Evolutionary conservation across 2,329 filamentous ascomycete species (phyloP).

Genomic region (Pseudogymnoascus sp.): DNA sequence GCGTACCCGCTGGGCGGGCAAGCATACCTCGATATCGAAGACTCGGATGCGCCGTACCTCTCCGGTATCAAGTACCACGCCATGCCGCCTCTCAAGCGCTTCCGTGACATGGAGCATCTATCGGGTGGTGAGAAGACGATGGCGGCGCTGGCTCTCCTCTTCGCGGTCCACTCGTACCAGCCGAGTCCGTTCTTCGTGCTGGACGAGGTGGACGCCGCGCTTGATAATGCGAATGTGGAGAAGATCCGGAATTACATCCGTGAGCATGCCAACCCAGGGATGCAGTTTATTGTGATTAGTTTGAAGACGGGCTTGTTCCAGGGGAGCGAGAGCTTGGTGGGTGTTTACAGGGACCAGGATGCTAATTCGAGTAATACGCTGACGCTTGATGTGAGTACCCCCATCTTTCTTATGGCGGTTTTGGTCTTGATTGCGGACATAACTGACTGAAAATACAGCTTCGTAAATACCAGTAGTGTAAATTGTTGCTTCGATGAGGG

Average conservation of each 20-base stretch:
- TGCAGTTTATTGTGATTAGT: constrained; percentile 98
- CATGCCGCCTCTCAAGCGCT: constrained; percentile 96
- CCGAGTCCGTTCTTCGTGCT: constrained; percentile 96
- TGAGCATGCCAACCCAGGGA: constrained; percentile 88
- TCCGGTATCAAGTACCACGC: constrained; percentile 97
- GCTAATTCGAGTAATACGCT: constrained; percentile 87
- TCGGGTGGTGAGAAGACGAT: constrained; percentile 98
- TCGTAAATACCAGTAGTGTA: constrained; percentile 11
- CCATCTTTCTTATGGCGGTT: neutral
- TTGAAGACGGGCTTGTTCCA: constrained; percentile 95
- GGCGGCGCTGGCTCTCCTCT: constrained; percentile 90
- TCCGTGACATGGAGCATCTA: constrained; percentile 97
- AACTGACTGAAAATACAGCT: constrained; percentile 6
- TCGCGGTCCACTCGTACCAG: constrained; percentile 94
- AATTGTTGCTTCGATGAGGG: neutral
- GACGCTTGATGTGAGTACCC: constrained; percentile 80
- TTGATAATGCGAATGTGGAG: constrained; percentile 96
- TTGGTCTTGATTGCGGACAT: neutral
- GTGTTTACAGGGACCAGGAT: constrained; percentile 90
- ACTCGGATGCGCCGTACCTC: constrained; percentile 92
- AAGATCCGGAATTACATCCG: constrained; percentile 95
- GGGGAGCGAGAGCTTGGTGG: constrained; percentile 89
- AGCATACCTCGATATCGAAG: constrained; percentile 81
- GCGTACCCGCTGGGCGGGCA: constrained; percentile 91
- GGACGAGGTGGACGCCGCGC: constrained; percentile 92